Evolutionary conservation across 768 basidiomycete genomes (phyloP).

Genomic region (Lepiota venenata): DNA sequence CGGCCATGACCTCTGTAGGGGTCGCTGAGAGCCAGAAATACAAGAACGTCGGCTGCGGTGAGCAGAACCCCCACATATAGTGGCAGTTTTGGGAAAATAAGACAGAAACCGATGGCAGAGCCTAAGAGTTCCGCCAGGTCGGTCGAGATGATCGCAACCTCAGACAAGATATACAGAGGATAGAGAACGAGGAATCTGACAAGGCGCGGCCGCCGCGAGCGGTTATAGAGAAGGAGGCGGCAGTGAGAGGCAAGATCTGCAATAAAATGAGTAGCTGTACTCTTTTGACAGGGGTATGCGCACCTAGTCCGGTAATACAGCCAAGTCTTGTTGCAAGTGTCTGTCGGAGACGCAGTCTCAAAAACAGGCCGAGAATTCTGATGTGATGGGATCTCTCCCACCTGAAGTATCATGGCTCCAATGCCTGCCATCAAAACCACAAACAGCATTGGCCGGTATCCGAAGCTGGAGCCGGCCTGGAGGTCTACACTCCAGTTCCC

Average conservation of each 20-base stretch:
- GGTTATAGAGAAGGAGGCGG: conserved; percentile 50
- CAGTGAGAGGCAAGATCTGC: conserved; percentile 60
- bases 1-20: conserved; percentile 47
- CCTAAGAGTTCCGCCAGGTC: conserved; percentile 71
- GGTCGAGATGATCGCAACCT: conserved; percentile 63
- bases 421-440: conserved; percentile 62
- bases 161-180: conserved; percentile 51
- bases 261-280: background rate
- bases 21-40: conserved; percentile 60
- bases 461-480: conserved; percentile 57
- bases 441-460: conserved; percentile 55
- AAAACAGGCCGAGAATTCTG: conserved; percentile 6
- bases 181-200: conserved; percentile 48
- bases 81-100: conserved; percentile 57
- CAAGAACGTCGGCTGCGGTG: conserved; percentile 55
- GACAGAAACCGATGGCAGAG: conserved; percentile 65
- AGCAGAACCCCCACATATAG: conserved; percentile 55
- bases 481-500: conserved; percentile 84
- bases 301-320: conserved; percentile 63
- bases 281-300: background rate
- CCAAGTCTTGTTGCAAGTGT: conserved; percentile 69
- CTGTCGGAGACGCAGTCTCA: conserved; percentile 26
- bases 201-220: conserved; percentile 42
- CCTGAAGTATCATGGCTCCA: conserved; percentile 69
- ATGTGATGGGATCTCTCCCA: conserved; percentile 12